These are phyloP conservation scores for Capsella rubella DNA, from an alignment of 441 rosid genomes.

Conservation along the genomic window DNA sequence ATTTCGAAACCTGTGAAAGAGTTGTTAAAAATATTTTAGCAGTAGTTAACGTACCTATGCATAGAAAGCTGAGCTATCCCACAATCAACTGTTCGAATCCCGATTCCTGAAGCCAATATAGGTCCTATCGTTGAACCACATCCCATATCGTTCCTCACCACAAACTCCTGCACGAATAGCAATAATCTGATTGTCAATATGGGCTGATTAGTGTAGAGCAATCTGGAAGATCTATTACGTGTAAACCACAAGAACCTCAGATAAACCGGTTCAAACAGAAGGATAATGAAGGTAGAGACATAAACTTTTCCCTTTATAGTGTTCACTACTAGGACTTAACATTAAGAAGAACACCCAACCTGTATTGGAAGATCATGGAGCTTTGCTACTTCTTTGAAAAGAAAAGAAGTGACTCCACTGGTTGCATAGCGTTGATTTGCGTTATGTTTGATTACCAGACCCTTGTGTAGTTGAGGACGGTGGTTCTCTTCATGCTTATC, in stretches of 20 bases:
- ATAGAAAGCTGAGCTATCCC: constrained; percentile 97
- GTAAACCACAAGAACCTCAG: background rate
- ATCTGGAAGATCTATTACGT: background rate
- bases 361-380: constrained; percentile 84
- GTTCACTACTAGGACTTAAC: constrained; percentile 11
- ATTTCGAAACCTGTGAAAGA: background rate
- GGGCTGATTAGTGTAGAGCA: background rate
- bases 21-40: background rate
- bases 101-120: constrained; percentile 92
- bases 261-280: constrained; percentile 3
- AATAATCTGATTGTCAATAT: background rate
- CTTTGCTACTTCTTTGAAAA: constrained; percentile 89
- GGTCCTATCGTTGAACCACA: constrained; percentile 99
- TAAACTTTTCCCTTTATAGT: background rate
- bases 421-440: constrained; percentile 97
- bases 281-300: background rate
- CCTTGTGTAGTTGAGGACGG: constrained; percentile 88
- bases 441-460: constrained; percentile 94
- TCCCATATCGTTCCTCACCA: constrained; percentile 96
- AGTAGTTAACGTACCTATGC: constrained; percentile 70
- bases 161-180: constrained; percentile 70
- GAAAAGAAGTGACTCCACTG: constrained; percentile 88
- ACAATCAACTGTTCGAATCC: constrained; percentile 91
- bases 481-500: constrained; percentile 95
- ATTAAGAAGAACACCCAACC: constrained; percentile 49